Evolutionary conservation across 2,329 filamentous ascomycete genomes (phyloP).

Genomic region (Arthrobotrys iridis): DNA sequence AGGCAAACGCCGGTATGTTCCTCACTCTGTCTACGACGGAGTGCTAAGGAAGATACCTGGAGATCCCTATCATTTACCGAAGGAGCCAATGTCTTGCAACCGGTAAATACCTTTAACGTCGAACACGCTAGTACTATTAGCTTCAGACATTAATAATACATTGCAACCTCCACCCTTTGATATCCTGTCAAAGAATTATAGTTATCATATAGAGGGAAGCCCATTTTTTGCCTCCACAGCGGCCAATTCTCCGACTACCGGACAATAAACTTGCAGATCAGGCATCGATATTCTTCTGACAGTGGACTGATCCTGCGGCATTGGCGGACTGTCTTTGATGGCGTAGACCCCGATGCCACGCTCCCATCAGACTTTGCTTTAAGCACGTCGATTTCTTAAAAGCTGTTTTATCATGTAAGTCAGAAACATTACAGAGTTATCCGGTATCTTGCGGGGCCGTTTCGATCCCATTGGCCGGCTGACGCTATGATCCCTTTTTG

Average conservation of each 20-base stretch:
- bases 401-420: constrained; percentile 32
- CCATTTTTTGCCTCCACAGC: not conserved
- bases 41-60: not conserved
- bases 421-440: constrained; percentile 26
- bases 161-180: not conserved
- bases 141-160: not conserved
- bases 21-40: not conserved
- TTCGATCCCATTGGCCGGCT: constrained; percentile 41
- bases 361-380: not conserved
- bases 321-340: constrained; percentile 39
- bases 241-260: constrained; percentile 28
- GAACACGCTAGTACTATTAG: not conserved
- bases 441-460: constrained; percentile 39
- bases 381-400: not conserved
- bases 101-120: not conserved
- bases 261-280: constrained; percentile 43
- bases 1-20: constrained; percentile 6
- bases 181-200: not conserved
- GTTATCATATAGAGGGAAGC: not conserved
- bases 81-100: constrained; percentile 1
- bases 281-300: constrained; percentile 28
- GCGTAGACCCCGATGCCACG: constrained; percentile 1
- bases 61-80: not conserved
- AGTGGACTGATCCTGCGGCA: constrained; percentile 33
- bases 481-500: not conserved